A percentile compares a stretch with the other conserved stretches of the same genome.
These are phyloP conservation scores for Chrysosporium keratinophilum DNA, from an alignment of 2,329 filamentous ascomycete species.

Conservation along the genomic window DNA sequence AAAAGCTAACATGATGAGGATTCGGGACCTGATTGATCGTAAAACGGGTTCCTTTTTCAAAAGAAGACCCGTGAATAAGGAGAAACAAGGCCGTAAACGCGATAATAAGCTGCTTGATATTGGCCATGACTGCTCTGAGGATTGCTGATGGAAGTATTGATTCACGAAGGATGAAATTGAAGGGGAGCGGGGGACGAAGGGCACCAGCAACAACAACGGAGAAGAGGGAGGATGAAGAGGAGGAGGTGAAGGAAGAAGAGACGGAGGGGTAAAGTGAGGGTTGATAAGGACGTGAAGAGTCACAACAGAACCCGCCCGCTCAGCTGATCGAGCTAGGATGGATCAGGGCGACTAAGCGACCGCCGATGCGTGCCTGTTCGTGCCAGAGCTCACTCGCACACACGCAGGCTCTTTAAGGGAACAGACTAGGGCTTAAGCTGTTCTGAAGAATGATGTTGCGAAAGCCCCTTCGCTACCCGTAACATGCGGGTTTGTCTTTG, in stretches of 20 bases:
- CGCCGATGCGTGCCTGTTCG: not conserved
- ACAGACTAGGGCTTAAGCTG: not conserved
- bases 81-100: not conserved
- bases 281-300: not conserved
- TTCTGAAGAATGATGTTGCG: too few species aligned
- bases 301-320: not conserved
- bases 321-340: not conserved
- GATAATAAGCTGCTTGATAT: not conserved
- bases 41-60: not conserved
- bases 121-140: not conserved
- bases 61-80: not conserved
- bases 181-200: not conserved
- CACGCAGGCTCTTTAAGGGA: not conserved
- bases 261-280: not conserved
- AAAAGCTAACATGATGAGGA: not conserved
- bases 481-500: too few species aligned
- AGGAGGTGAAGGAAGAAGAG: not conserved
- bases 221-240: not conserved
- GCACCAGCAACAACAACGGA: too few species aligned
- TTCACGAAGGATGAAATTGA: not conserved
- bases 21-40: constrained; percentile 7
- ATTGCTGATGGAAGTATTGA: too few species aligned
- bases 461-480: too few species aligned
- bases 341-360: not conserved
- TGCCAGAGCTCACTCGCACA: not conserved